Conservation (phyloP, 345 rosid species). For the Conringia planisiliqua region DNA sequence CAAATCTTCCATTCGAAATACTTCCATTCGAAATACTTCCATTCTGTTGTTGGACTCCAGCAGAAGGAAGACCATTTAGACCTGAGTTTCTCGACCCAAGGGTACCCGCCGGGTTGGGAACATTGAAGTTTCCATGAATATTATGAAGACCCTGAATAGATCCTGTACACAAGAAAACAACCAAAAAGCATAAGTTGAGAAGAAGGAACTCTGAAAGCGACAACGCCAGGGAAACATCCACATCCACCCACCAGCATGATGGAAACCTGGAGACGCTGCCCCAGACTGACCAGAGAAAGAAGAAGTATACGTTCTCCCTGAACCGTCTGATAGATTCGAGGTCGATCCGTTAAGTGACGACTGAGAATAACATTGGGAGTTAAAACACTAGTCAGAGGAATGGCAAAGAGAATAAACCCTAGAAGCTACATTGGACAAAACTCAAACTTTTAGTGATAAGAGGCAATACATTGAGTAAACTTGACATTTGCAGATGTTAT, state of each 20-base stretch:
- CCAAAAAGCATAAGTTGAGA: constrained; percentile 9
- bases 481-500: constrained; percentile 59
- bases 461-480: constrained; percentile 69
- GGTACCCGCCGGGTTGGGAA: constrained; percentile 68
- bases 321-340: constrained; percentile 72
- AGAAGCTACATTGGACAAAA: constrained; percentile 4
- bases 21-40: constrained; percentile 80
- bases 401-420: background rate
- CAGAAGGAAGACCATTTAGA: constrained; percentile 64
- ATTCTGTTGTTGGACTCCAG: constrained; percentile 77
- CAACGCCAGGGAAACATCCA: background rate
- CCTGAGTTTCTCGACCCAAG: constrained; percentile 73
- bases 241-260: constrained; percentile 58
- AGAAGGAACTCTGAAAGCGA: background rate
- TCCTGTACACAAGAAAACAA: constrained; percentile 41
- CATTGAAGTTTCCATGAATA: constrained; percentile 75
- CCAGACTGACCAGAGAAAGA: constrained; percentile 91
- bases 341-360: constrained; percentile 77
- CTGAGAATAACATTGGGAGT: constrained; percentile 42
- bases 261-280: constrained; percentile 62
- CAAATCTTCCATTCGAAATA: constrained; percentile 76
- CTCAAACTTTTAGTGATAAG: background rate
- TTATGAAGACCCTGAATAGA: constrained; percentile 73
- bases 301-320: constrained; percentile 65
- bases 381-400: constrained; percentile 8